Conservation (phyloP, 2,329 filamentous ascomycete genomes). For the Rutstroemia sp. region DNA sequence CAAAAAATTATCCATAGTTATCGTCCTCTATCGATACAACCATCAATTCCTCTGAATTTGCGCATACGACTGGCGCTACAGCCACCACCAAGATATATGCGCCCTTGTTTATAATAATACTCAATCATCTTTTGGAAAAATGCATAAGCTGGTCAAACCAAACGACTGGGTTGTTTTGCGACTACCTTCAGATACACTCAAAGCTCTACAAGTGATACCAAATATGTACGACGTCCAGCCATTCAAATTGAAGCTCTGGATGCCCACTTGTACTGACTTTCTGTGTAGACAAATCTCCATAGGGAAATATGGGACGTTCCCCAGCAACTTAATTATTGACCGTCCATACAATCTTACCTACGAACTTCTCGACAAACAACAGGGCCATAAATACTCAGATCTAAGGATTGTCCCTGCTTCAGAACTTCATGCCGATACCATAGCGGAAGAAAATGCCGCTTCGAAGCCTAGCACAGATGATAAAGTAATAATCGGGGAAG, state of each 20-base stretch:
- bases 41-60: no score
- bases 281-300: slow-evolving; percentile 67
- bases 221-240: slow-evolving; percentile 46
- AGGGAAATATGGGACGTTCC: slow-evolving; percentile 88
- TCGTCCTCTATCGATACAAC: no score
- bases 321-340: slow-evolving; percentile 82
- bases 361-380: slow-evolving; percentile 69
- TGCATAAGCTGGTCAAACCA: slow-evolving; percentile 41
- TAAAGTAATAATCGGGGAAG: slow-evolving; percentile 35
- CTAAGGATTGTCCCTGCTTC: slow-evolving; percentile 72
- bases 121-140: slow-evolving; percentile 9
- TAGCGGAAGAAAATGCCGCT: slow-evolving; percentile 43
- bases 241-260: slow-evolving; percentile 18
- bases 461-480: slow-evolving; percentile 34
- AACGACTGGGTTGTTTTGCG: slow-evolving; percentile 54
- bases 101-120: background rate
- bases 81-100: no score
- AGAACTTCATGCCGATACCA: slow-evolving; percentile 77
- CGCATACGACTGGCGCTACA: no score
- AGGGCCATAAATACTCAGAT: slow-evolving; percentile 56
- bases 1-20: no score
- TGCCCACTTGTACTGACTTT: slow-evolving; percentile 14
- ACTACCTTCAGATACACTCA: slow-evolving; percentile 50
- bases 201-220: slow-evolving; percentile 50
- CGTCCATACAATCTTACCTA: slow-evolving; percentile 88